A percentile compares a stretch with the other conserved stretches of the same genome.
Conservation (phyloP, 139 green algal species). For the Chlamydomonas schloesseri region DNA sequence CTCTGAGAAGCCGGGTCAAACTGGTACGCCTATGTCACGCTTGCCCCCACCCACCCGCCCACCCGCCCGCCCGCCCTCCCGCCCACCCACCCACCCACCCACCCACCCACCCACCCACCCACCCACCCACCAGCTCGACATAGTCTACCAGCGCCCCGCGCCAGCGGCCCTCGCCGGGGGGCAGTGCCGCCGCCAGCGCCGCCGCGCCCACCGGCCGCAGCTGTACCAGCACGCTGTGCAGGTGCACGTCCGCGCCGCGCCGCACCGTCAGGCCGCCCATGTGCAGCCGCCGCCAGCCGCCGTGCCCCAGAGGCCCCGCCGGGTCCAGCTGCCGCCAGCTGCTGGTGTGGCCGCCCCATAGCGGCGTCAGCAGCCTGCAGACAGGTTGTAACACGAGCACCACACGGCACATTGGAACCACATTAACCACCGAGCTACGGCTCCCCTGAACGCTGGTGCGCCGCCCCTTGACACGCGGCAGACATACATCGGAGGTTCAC, state of each 20-base stretch:
- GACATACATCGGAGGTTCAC: too few species aligned
- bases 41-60: background rate
- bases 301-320: background rate
- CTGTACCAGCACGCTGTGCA: constrained; percentile 37
- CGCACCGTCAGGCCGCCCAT: constrained; percentile 3
- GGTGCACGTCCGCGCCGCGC: constrained; percentile 9
- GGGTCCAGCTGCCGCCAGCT: constrained; percentile 31
- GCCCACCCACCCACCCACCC: background rate
- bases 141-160: constrained; percentile 38
- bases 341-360: constrained; percentile 6
- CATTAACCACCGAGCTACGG: too few species aligned
- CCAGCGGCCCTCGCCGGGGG: constrained; percentile 2
- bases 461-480: too few species aligned
- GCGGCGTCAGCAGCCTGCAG: background rate
- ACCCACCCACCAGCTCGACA: constrained; percentile 33
- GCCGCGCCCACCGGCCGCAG: background rate
- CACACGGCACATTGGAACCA: too few species aligned
- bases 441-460: too few species aligned
- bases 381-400: too few species aligned
- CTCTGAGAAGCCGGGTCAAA: too few species aligned
- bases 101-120: background rate
- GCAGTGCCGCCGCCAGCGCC: background rate
- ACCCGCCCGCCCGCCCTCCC: background rate
- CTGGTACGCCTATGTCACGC: too few species aligned
- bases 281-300: background rate